phyloP scores from a whole-genome alignment of 176 grass and related monocot species.

The Raddia distichophylla region DNA sequence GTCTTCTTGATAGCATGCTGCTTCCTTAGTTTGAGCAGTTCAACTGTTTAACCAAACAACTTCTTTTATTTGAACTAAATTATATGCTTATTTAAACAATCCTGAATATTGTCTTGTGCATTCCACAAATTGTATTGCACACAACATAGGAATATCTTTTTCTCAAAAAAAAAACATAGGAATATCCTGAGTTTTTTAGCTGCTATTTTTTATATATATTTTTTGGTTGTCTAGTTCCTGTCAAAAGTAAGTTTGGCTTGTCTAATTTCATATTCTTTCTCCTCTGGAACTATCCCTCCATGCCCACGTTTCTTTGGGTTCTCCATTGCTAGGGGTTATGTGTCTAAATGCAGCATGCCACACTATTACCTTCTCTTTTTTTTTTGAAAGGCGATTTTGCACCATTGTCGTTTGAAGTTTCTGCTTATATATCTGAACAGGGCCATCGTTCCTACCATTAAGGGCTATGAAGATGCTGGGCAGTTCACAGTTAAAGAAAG shows the following conservation, averaged over 20 bases:
- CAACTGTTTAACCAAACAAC: constrained; percentile 24
- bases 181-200: background rate
- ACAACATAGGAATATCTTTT: constrained; percentile 1
- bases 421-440: constrained; percentile 64
- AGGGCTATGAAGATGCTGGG: constrained; percentile 98
- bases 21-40: background rate
- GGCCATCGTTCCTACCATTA: constrained; percentile 95
- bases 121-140: constrained; percentile 9
- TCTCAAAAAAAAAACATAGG: too few relatives aligned
- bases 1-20: background rate
- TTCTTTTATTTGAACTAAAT: constrained; percentile 13
- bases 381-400: too few relatives aligned
- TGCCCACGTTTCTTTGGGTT: background rate
- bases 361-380: too few relatives aligned
- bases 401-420: constrained; percentile 34
- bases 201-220: background rate
- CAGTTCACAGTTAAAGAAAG: constrained; percentile 99
- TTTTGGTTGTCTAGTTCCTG: constrained; percentile 13
- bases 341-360: background rate
- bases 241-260: background rate
- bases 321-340: background rate
- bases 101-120: background rate
- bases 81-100: constrained; percentile 5
- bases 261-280: background rate
- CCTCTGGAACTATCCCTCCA: background rate